phyloP scores from a whole-genome alignment of 345 rosid species.

The Brassica carinata region DNA sequence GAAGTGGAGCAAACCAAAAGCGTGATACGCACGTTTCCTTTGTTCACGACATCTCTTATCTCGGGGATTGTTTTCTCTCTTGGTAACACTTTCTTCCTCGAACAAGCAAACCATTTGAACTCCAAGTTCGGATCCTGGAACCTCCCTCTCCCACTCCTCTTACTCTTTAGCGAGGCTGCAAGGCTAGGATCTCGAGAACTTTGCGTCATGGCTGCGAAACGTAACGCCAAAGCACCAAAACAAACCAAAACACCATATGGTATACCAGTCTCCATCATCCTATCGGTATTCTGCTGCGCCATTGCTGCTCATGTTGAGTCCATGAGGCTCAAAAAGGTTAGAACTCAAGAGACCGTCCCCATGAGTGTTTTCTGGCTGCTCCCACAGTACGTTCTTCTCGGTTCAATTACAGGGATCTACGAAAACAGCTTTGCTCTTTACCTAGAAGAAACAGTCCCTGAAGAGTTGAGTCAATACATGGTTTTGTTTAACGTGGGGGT shows the following conservation, averaged over 20 bases:
- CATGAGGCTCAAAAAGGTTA: constrained; percentile 34
- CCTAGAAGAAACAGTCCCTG: constrained; percentile 43
- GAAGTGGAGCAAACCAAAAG: constrained; percentile 49
- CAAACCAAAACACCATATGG: constrained; percentile 39
- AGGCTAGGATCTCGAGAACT: constrained; percentile 31
- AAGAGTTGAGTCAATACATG: constrained; percentile 36
- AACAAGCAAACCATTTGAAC: constrained; percentile 45
- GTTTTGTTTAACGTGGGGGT: constrained; percentile 27
- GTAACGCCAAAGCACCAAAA: not conserved
- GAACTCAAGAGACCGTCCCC: constrained; percentile 29
- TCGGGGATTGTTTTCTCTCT: constrained; percentile 41
- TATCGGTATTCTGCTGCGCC: constrained; percentile 39
- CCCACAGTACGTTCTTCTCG: constrained; percentile 46
- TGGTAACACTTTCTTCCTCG: constrained; percentile 46
- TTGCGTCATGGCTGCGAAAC: constrained; percentile 38
- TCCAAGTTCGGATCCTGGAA: constrained; percentile 36
- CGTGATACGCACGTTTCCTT: constrained; percentile 33
- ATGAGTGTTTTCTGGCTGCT: constrained; percentile 47
- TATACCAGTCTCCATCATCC: constrained; percentile 44
- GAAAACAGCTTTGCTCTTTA: constrained; percentile 35
- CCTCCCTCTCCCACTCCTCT: constrained; percentile 43
- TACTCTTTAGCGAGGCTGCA: constrained; percentile 39
- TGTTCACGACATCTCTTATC: constrained; percentile 39
- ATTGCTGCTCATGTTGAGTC: constrained; percentile 46
- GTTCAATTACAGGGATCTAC: constrained; percentile 38